Evolutionary conservation across 2,329 filamentous ascomycete genomes (phyloP).

Genomic region (Chaetomiaceae sp.): DNA sequence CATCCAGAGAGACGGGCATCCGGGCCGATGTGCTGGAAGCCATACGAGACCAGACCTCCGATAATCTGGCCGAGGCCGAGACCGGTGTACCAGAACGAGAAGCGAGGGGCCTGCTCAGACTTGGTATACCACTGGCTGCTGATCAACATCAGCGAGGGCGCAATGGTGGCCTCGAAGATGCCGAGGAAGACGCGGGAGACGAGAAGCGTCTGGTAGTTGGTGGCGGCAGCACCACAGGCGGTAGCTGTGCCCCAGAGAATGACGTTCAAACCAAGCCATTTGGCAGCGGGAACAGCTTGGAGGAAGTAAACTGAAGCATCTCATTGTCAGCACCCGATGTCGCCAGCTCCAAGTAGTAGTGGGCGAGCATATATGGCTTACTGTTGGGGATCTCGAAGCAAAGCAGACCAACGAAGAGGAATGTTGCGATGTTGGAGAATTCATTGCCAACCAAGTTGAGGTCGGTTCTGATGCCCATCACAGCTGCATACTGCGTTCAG

Average conservation of each 20-base stretch:
- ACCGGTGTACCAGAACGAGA: conserved; percentile 58
- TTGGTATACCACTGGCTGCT: conserved; percentile 57
- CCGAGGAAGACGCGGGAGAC: conserved; percentile 55
- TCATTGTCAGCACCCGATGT: conserved; percentile 2
- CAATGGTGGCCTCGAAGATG: conserved; percentile 57
- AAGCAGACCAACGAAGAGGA: conserved; percentile 59
- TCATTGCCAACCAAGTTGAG: conserved; percentile 54
- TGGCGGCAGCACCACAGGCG: conserved; percentile 49
- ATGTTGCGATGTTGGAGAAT: conserved; percentile 58
- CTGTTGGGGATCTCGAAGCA: conserved; percentile 58
- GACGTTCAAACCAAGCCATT: conserved; percentile 57
- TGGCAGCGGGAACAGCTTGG: conserved; percentile 56
- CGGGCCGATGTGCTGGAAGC: conserved; percentile 47
- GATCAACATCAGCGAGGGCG: conserved; percentile 57
- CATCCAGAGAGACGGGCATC: conserved; percentile 37
- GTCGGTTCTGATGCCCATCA: conserved; percentile 59
- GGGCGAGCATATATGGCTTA: conserved; percentile 24
- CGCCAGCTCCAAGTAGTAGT: neutral
- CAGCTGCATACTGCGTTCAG: conserved; percentile 52
- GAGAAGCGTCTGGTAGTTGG: conserved; percentile 50
- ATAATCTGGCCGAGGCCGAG: conserved; percentile 55
- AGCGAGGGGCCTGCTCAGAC: conserved; percentile 54
- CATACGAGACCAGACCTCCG: conserved; percentile 46
- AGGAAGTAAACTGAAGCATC: conserved; percentile 47
- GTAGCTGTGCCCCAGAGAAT: conserved; percentile 56